Evolutionary conservation across 768 basidiomycete species (phyloP).

Genomic region (Floccularia luteovirens): DNA sequence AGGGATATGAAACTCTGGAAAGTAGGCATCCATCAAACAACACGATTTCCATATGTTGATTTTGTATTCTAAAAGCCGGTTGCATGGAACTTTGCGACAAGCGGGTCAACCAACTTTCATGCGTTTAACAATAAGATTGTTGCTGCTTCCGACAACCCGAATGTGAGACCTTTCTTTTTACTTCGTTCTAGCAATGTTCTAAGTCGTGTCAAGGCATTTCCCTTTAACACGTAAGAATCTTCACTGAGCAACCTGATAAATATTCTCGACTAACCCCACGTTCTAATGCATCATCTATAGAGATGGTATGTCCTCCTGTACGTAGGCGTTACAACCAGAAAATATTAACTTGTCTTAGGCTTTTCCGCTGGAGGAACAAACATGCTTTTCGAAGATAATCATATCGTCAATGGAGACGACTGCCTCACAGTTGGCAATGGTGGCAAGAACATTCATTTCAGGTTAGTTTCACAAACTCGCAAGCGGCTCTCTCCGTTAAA

Average conservation of each 20-base stretch:
- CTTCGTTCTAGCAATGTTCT: not conserved
- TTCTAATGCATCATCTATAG: constrained; percentile 9
- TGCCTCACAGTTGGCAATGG: constrained; percentile 53
- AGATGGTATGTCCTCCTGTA: constrained; percentile 27
- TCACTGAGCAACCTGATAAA: not conserved
- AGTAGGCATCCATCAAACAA: constrained; percentile 14
- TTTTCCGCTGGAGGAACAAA: constrained; percentile 52
- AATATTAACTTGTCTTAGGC: constrained; percentile 14
- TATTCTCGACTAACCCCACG: too few species aligned
- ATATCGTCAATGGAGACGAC: constrained; percentile 54
- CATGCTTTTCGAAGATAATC: constrained; percentile 51
- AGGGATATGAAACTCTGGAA: constrained; percentile 51
- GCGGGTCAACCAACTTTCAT: constrained; percentile 39
- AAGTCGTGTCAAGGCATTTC: constrained; percentile 32
- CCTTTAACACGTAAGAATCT: constrained; percentile 48
- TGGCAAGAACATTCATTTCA: constrained; percentile 45
- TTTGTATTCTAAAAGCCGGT: constrained; percentile 30
- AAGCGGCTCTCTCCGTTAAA: not conserved
- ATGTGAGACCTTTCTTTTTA: constrained; percentile 12
- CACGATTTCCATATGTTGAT: not conserved
- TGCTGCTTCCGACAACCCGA: constrained; percentile 40
- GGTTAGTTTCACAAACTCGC: constrained; percentile 13
- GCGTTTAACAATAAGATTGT: constrained; percentile 48
- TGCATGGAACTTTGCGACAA: constrained; percentile 52
- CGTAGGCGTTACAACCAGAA: not conserved